A percentile compares a stretch with the other conserved stretches of the same genome.
Evolutionary conservation across 805 yeast species (phyloP).

Genomic region (Sporopachydermia quercuum): DNA sequence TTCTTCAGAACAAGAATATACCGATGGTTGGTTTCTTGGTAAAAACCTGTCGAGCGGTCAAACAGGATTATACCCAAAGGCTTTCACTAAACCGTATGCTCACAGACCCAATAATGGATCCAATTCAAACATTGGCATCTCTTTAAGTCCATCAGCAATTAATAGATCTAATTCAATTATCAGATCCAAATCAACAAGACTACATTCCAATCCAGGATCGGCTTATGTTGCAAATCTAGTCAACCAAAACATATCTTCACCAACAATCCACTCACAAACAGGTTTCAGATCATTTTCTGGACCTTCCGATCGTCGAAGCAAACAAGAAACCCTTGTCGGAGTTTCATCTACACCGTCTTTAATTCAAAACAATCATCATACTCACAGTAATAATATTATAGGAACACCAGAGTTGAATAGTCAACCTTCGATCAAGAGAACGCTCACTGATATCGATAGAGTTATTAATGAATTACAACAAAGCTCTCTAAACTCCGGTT

Average conservation of each 20-base stretch:
- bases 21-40: conserved; percentile 93
- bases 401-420: not conserved
- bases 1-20: conserved; percentile 84
- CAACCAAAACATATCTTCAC: too few species aligned
- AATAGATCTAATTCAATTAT: too few species aligned
- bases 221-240: not conserved
- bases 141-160: too few species aligned
- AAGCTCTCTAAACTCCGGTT: not conserved
- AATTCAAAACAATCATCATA: not conserved
- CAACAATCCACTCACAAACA: not conserved
- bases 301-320: not conserved
- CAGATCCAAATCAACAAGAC: conserved; percentile 1
- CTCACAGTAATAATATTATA: too few species aligned
- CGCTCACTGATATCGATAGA: not conserved
- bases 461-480: not conserved
- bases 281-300: not conserved
- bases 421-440: not conserved
- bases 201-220: conserved; percentile 1
- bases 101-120: not conserved
- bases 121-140: not conserved
- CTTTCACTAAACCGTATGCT: conserved; percentile 56
- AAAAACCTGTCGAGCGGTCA: conserved; percentile 53
- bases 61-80: conserved; percentile 84
- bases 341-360: not conserved
- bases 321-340: too few species aligned